Evolutionary conservation across 345 rosid genomes (phyloP), one percentile per base, ranked within the genome.

Genomic region (Sapria himalayana): DNA sequence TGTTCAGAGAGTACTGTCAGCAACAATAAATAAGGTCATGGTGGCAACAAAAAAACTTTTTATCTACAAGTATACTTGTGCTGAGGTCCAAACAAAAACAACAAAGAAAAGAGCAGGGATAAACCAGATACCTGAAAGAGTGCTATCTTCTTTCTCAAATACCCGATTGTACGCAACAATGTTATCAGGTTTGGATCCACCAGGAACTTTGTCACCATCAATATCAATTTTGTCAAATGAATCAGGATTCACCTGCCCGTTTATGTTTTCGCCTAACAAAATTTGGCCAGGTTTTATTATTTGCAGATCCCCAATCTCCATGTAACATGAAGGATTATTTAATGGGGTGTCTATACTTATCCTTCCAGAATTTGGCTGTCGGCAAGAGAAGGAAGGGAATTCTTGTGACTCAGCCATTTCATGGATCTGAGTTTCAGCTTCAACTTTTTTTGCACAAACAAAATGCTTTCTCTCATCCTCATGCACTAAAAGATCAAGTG

Each of bases 381-480:
- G 59, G 25, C 54, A 8, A 33, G 54, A 42, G 49, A 50, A 15
- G 8, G 49, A 22, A 17, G 29, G 41, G 37, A 48, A 43, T 41
- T 60, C 46, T 15, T 56, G 73, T 23, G 65, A 60, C 29, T 59
- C 72, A 27, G 48, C 57, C 8, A 57, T 58, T 58, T 67, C 78
- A 40, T 57, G 70, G 43, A 57, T 57, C 50, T 61, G 79, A 44
- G 56, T 33, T 41, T 65, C 76, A 35, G 60, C 43, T 22, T 72
- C 78, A 58, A 52, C 29, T 43, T 51, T 65, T 46, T 65, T 65
- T 29, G 64, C 25, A 45, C 63, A 48, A 31, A 60, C 45, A 38
- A 41, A 44, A 48, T 56, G 53, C 39, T 61, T 67, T 55, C 69
- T 71, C 43, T 68, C 74, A 56, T 74, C 81, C 33, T 59, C 53